A percentile compares a stretch with the other conserved stretches of the same genome.
Evolutionary conservation across 176 grass and related monocot genomes (phyloP).

Genomic region (Raddia distichophylla): DNA sequence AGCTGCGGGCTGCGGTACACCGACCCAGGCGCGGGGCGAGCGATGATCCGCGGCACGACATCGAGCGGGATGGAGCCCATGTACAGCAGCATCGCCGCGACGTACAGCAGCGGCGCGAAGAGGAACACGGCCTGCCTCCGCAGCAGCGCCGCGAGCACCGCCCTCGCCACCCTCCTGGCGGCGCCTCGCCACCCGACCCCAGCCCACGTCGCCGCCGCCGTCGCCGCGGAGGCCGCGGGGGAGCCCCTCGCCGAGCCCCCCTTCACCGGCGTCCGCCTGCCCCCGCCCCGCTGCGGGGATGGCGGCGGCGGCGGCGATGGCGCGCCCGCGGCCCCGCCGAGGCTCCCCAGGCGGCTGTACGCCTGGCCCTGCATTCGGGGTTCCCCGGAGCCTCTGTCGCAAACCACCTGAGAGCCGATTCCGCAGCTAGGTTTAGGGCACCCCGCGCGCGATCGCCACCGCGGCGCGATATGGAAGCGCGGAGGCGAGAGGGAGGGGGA

Average conservation of each 20-base stretch:
- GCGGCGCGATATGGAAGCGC: conserved; percentile 34
- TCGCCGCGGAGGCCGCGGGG: background rate
- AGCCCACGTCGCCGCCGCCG: conserved; percentile 32
- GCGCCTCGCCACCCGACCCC: conserved; percentile 35
- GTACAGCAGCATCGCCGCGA: conserved; percentile 87
- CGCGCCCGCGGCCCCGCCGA: conserved; percentile 42
- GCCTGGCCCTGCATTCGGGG: conserved; percentile 66
- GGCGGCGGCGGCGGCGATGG: conserved; percentile 60
- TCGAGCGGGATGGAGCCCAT: conserved; percentile 95
- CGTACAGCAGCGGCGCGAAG: conserved; percentile 92
- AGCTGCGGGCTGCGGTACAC: conserved; percentile 92
- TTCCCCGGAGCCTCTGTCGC: background rate
- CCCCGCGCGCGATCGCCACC: conserved; percentile 42
- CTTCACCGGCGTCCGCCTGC: conserved; percentile 56
- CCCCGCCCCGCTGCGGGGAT: conserved; percentile 40
- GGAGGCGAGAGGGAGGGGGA: background rate
- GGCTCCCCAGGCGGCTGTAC: conserved; percentile 73
- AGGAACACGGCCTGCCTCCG: conserved; percentile 96
- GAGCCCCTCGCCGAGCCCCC: conserved; percentile 8
- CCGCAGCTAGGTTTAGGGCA: conserved; percentile 56
- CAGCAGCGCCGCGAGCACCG: conserved; percentile 68
- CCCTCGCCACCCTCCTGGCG: conserved; percentile 55
- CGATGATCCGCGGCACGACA: conserved; percentile 76
- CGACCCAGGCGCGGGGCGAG: conserved; percentile 69
- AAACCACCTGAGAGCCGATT: background rate